Percentiles rank a stretch among this genome's conserved stretches.
Conservation (phyloP, 306 rosid species). For the Lotus japonicus region DNA sequence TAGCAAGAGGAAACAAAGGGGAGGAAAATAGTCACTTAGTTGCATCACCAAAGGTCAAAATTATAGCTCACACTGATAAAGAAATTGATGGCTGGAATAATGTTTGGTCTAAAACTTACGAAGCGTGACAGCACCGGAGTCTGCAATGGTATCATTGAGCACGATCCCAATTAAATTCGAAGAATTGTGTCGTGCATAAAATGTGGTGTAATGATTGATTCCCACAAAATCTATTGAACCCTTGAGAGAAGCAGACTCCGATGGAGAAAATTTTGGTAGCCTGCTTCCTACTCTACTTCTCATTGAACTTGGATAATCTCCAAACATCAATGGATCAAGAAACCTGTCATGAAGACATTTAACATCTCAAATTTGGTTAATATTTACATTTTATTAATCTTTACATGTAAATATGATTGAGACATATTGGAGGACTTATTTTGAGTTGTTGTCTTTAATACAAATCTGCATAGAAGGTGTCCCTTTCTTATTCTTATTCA, state of each 20-base stretch:
- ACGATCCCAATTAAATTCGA: conserved; percentile 20
- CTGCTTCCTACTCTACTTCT: conserved; percentile 60
- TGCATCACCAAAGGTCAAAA: conserved; percentile 28
- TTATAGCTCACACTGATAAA: conserved; percentile 3
- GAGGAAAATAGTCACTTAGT: neutral
- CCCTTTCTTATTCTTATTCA: too few relatives aligned
- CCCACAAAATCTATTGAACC: conserved; percentile 92
- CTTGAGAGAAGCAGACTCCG: conserved; percentile 52
- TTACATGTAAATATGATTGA: neutral
- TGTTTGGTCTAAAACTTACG: conserved; percentile 48
- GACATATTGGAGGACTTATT: neutral
- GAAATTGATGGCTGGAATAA: neutral
- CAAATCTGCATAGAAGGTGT: too few relatives aligned
- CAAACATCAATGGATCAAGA: conserved; percentile 77
- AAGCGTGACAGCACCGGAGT: conserved; percentile 60
- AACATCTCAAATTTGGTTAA: neutral
- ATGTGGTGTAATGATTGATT: conserved; percentile 91
- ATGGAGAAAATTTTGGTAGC: conserved; percentile 57
- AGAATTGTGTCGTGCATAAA: conserved; percentile 41
- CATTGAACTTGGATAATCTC: conserved; percentile 90
- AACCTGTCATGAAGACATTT: conserved; percentile 46
- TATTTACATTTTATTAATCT: neutral
- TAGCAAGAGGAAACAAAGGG: conserved; percentile 28
- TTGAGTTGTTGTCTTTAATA: neutral
- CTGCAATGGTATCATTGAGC: conserved; percentile 49